A percentile compares a stretch with the other conserved stretches of the same genome.
Conservation (phyloP, 805 yeast genomes). For the Pichia ethanolica region DNA sequence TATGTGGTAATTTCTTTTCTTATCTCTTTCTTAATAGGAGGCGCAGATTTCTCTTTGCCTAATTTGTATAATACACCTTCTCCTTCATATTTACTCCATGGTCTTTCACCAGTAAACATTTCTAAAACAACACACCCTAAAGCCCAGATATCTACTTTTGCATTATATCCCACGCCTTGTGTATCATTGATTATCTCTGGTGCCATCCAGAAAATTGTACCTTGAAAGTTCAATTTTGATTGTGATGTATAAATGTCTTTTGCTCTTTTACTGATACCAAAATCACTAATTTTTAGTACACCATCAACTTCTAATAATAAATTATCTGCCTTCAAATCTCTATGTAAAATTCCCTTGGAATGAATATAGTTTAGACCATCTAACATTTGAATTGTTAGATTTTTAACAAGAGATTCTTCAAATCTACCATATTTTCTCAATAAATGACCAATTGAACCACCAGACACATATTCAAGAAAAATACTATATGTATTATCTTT, state of each 20-base stretch:
- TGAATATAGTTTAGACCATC: constrained; percentile 86
- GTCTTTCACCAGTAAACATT: constrained; percentile 96
- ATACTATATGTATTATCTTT: constrained; percentile 68
- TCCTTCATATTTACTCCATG: constrained; percentile 95
- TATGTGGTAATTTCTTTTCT: constrained; percentile 49
- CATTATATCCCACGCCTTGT: constrained; percentile 86
- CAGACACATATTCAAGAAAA: constrained; percentile 93
- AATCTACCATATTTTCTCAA: constrained; percentile 77
- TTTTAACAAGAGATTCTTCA: constrained; percentile 67
- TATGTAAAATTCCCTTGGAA: constrained; percentile 77
- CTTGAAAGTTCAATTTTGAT: constrained; percentile 90
- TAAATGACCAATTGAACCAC: constrained; percentile 90
- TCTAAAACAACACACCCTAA: constrained; percentile 94
- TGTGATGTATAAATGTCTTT: constrained; percentile 82
- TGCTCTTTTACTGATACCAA: constrained; percentile 87
- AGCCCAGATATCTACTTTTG: constrained; percentile 98
- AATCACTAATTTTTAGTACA: constrained; percentile 89
- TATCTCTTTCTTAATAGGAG: constrained; percentile 94
- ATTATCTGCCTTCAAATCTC: constrained; percentile 94
- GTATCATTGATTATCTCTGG: constrained; percentile 93
- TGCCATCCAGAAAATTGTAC: constrained; percentile 99
- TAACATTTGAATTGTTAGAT: constrained; percentile 70
- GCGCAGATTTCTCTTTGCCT: constrained; percentile 76
- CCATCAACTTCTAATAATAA: constrained; percentile 85
- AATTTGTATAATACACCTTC: constrained; percentile 88